Evolutionary conservation across 495 filamentous ascomycete species (phyloP).

Genomic region (Trichoderma orchidacearum): DNA sequence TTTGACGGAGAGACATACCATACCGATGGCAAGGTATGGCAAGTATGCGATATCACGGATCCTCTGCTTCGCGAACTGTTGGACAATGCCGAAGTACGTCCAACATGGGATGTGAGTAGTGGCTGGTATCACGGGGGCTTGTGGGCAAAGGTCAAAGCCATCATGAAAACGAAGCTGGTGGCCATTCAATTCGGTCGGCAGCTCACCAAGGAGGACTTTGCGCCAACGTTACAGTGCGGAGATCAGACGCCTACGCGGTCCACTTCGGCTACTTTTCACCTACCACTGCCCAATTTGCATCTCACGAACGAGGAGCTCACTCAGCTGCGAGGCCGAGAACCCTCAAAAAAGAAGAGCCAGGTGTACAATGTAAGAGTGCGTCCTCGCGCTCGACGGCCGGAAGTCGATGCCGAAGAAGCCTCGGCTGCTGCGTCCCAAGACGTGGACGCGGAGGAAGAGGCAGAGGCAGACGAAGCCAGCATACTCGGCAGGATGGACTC

Average conservation of each 20-base stretch:
- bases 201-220: slow-evolving; percentile 38
- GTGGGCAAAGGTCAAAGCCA: slow-evolving; percentile 62
- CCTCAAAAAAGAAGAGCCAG: slow-evolving; percentile 10
- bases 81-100: slow-evolving; percentile 26
- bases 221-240: slow-evolving; percentile 24
- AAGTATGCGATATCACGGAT: slow-evolving; percentile 83
- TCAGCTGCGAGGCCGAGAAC: slow-evolving; percentile 14
- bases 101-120: slow-evolving; percentile 43
- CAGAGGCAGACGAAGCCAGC: slow-evolving; percentile 8
- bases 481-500: background rate
- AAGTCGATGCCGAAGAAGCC: slow-evolving; percentile 2
- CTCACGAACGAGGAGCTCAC: slow-evolving; percentile 30
- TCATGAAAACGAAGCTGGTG: slow-evolving; percentile 74
- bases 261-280: slow-evolving; percentile 24
- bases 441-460: slow-evolving; percentile 5
- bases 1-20: slow-evolving; percentile 63
- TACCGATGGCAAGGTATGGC: slow-evolving; percentile 75
- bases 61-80: slow-evolving; percentile 48
- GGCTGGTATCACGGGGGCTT: slow-evolving; percentile 77
- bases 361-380: background rate
- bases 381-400: slow-evolving; percentile 3
- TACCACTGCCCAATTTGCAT: slow-evolving; percentile 38
- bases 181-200: slow-evolving; percentile 30
- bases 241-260: slow-evolving; percentile 17
- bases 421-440: background rate